Percentiles rank a stretch among this genome's conserved stretches.
These are phyloP conservation scores for Leccinum uliginosum DNA, from an alignment of 768 basidiomycete genomes.

Conservation along the genomic window DNA sequence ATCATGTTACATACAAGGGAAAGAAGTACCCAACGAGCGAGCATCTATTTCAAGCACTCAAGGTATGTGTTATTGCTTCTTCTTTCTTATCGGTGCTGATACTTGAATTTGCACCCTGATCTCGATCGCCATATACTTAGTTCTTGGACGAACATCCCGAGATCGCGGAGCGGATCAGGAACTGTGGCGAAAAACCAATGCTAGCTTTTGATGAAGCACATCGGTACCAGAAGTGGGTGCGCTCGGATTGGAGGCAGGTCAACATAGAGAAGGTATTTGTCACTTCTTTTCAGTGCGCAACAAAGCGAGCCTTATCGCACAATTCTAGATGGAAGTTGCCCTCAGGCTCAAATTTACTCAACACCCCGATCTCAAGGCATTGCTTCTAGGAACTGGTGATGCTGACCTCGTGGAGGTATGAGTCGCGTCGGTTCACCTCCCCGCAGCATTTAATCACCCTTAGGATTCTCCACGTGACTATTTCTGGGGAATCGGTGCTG, in stretches of 20 bases:
- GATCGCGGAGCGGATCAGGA: conserved; percentile 67
- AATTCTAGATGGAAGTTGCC: conserved; percentile 57
- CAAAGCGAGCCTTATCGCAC: background rate
- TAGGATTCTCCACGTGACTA: conserved; percentile 74
- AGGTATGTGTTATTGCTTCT: conserved; percentile 34
- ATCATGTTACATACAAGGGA: conserved; percentile 57
- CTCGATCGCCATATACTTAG: conserved; percentile 28
- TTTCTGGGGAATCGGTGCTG: conserved; percentile 74
- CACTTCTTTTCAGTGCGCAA: background rate
- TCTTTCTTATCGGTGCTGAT: background rate
- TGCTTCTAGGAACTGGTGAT: conserved; percentile 62
- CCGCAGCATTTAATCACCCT: background rate
- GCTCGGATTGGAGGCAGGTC: conserved; percentile 64
- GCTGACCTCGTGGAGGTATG: conserved; percentile 64
- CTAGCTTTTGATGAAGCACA: conserved; percentile 66
- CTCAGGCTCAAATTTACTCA: conserved; percentile 70
- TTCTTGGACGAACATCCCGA: conserved; percentile 57
- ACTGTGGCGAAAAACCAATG: conserved; percentile 57
- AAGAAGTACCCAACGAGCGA: conserved; percentile 72
- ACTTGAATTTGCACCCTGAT: background rate
- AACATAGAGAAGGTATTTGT: conserved; percentile 56
- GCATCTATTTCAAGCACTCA: conserved; percentile 74
- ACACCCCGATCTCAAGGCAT: conserved; percentile 52
- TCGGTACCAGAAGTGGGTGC: conserved; percentile 55
- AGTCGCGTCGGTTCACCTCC: background rate